Percentiles rank a stretch among this genome's conserved stretches.
phyloP scores from a whole-genome alignment of 2,329 filamentous ascomycete genomes.

The Paraphaeosphaeria sporulosa region DNA sequence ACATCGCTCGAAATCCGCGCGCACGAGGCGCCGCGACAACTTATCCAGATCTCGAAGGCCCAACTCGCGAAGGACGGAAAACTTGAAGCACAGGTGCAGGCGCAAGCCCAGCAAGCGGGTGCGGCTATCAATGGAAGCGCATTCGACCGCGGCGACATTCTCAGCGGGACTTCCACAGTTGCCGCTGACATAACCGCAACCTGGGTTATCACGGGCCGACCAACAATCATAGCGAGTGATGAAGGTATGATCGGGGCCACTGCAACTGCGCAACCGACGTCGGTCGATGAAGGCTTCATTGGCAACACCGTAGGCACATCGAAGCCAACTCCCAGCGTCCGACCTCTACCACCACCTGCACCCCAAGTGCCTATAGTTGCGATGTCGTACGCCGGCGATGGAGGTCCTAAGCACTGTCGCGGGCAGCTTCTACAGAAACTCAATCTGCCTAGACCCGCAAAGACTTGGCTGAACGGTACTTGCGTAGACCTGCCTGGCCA shows the following conservation, averaged over 20 bases:
- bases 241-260: slow-evolving; percentile 37
- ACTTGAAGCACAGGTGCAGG: slow-evolving; percentile 14
- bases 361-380: slow-evolving; percentile 40
- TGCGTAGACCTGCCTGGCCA: slow-evolving; percentile 42
- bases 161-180: slow-evolving; percentile 29
- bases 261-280: slow-evolving; percentile 23
- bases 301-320: slow-evolving; percentile 20
- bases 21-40: slow-evolving; percentile 21
- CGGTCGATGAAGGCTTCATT: slow-evolving; percentile 34
- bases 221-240: slow-evolving; percentile 25
- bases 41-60: slow-evolving; percentile 34
- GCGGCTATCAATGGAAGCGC: slow-evolving; percentile 37
- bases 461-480: slow-evolving; percentile 38
- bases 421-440: slow-evolving; percentile 39
- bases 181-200: slow-evolving; percentile 23
- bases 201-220: slow-evolving; percentile 14
- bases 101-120: slow-evolving; percentile 26
- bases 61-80: slow-evolving; percentile 35
- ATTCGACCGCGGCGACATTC: slow-evolving; percentile 39
- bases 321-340: slow-evolving; percentile 22
- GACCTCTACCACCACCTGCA: slow-evolving; percentile 14
- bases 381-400: slow-evolving; percentile 40
- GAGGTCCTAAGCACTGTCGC: slow-evolving; percentile 46
- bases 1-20: slow-evolving; percentile 39
- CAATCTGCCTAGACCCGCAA: slow-evolving; percentile 32